phyloP scores from a whole-genome alignment of 305 asterid species.

The Nicotiana rustica region DNA sequence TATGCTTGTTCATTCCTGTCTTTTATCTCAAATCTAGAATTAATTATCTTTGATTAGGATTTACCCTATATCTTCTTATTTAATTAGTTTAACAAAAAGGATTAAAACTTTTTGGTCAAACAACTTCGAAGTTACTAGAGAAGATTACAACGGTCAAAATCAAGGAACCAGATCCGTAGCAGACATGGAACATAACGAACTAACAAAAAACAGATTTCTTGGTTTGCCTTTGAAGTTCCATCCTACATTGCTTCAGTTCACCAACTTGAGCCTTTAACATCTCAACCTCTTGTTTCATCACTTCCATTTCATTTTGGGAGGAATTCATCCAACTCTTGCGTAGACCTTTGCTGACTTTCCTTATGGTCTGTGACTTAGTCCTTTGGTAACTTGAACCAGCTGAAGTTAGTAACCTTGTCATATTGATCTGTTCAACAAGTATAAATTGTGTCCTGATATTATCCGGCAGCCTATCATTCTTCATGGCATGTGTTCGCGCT shows the following conservation, averaged over 20 bases:
- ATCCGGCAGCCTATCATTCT: constrained; percentile 42
- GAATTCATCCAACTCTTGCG: constrained; percentile 33
- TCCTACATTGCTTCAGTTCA: constrained; percentile 38
- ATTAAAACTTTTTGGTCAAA: too few species aligned
- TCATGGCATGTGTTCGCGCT: constrained; percentile 42
- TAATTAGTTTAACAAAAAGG: too few species aligned
- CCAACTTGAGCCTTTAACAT: constrained; percentile 43
- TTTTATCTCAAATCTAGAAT: too few species aligned
- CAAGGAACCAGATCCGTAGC: neutral
- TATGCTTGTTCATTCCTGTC: too few species aligned
- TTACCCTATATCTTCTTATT: too few species aligned
- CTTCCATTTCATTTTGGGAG: constrained; percentile 33
- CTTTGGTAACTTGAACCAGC: constrained; percentile 41
- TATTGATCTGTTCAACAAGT: constrained; percentile 46
- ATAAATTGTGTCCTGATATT: constrained; percentile 40
- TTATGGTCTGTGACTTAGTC: constrained; percentile 36
- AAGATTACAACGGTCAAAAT: neutral
- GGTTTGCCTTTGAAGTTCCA: constrained; percentile 38
- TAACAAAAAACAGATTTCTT: constrained; percentile 29
- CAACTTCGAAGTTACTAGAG: neutral
- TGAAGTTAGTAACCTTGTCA: constrained; percentile 40
- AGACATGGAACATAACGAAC: neutral
- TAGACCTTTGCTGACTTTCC: constrained; percentile 27
- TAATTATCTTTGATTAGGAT: too few species aligned
- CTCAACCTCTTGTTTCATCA: constrained; percentile 42